Percentiles rank a stretch among this genome's conserved stretches.
These are phyloP conservation scores for Byssothecium circinans DNA, from an alignment of 2,329 filamentous ascomycete species.

Conservation along the genomic window DNA sequence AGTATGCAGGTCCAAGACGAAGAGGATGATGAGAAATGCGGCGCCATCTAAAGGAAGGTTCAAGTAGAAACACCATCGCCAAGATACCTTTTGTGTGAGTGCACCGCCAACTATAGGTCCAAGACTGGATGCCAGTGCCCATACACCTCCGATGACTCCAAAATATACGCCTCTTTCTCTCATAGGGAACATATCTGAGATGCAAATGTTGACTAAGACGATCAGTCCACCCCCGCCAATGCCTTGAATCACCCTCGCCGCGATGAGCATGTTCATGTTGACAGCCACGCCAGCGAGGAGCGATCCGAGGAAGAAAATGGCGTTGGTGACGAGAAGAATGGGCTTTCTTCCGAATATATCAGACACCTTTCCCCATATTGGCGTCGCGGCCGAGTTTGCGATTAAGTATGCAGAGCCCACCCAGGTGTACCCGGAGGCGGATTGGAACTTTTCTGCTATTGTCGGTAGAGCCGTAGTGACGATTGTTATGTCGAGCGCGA, in stretches of 20 bases:
- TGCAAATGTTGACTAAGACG: conserved; percentile 64
- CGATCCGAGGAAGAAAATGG: conserved; percentile 64
- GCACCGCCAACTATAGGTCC: conserved; percentile 69
- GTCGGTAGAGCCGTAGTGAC: conserved; percentile 64
- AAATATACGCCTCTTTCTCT: conserved; percentile 62
- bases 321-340: conserved; percentile 61
- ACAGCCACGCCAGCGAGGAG: conserved; percentile 61
- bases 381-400: conserved; percentile 53
- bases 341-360: conserved; percentile 70
- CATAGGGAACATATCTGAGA: conserved; percentile 65
- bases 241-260: conserved; percentile 64
- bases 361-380: conserved; percentile 64
- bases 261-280: conserved; percentile 64
- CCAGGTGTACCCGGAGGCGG: conserved; percentile 56
- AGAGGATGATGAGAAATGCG: conserved; percentile 58
- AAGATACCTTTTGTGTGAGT: conserved; percentile 63
- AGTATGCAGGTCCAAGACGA: conserved; percentile 68
- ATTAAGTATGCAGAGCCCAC: conserved; percentile 57
- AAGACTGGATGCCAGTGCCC: conserved; percentile 67
- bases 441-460: conserved; percentile 58
- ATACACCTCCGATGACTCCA: conserved; percentile 66
- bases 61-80: conserved; percentile 62
- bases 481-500: conserved; percentile 65
- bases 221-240: conserved; percentile 65
- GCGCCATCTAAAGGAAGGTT: conserved; percentile 66